These are phyloP conservation scores for Euphorbia schlechtendalii DNA, from an alignment of 441 rosid species.

Conservation along the genomic window DNA sequence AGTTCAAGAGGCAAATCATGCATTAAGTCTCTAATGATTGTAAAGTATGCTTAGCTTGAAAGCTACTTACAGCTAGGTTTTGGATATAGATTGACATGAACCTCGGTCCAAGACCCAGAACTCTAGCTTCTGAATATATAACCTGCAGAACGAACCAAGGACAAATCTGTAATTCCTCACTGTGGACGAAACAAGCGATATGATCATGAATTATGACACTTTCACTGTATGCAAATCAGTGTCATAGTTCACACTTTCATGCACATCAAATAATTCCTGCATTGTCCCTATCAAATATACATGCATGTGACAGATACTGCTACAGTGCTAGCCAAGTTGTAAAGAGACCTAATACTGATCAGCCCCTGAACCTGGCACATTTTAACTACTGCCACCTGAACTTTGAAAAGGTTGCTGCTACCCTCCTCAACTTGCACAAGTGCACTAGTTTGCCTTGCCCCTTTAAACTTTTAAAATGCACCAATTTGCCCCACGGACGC, in stretches of 20 bases:
- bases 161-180: slow-evolving; percentile 3
- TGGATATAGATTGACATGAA: slow-evolving; percentile 81
- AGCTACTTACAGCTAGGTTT: slow-evolving; percentile 63
- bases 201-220: neutral
- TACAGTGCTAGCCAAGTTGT: neutral
- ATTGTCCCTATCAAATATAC: neutral
- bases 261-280: neutral
- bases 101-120: slow-evolving; percentile 74
- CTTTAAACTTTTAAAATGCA: too few species aligned
- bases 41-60: neutral
- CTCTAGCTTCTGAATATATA: slow-evolving; percentile 69
- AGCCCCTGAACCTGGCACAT: too few species aligned
- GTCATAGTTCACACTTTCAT: neutral
- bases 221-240: neutral
- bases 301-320: neutral
- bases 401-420: too few species aligned
- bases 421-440: too few species aligned
- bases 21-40: too few species aligned
- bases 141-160: slow-evolving; percentile 40
- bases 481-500: too few species aligned
- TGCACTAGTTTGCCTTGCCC: too few species aligned
- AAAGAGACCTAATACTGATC: too few species aligned
- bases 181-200: neutral
- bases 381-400: too few species aligned
- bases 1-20: too few species aligned